Evolutionary conservation across 345 rosid species (phyloP).

Genomic region (Firmiana major): DNA sequence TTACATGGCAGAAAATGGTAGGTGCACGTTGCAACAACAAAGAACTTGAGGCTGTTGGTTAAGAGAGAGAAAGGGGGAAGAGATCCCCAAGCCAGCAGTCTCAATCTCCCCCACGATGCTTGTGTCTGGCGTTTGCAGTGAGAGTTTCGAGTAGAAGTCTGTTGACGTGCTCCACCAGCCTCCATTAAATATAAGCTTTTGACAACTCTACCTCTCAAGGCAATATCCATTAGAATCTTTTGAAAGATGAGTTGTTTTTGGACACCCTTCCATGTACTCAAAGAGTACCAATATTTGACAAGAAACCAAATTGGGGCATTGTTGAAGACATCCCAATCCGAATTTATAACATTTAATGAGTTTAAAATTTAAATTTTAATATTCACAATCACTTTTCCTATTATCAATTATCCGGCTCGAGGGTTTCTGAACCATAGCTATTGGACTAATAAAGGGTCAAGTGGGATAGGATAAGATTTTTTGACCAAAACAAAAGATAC

Average conservation of each 20-base stretch:
- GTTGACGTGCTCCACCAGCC: conserved; percentile 49
- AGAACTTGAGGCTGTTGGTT: conserved; percentile 20
- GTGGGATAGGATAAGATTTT: neutral
- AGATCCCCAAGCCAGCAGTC: neutral
- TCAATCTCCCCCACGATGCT: conserved; percentile 18
- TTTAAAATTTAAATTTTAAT: too few species aligned
- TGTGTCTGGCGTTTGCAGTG: conserved; percentile 20
- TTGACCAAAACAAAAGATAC: neutral
- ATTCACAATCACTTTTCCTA: too few species aligned
- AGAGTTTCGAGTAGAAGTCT: conserved; percentile 22
- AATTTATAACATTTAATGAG: too few species aligned
- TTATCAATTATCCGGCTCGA: too few species aligned
- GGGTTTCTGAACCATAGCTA: neutral
- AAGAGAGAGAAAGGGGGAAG: neutral
- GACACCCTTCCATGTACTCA: neutral
- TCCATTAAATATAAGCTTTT: conserved; percentile 22
- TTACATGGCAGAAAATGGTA: conserved; percentile 22
- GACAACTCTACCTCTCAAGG: neutral
- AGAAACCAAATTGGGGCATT: neutral
- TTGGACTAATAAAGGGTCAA: neutral
- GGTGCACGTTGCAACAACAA: conserved; percentile 39
- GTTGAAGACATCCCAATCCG: neutral
- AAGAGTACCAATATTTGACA: neutral
- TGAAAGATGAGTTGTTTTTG: neutral
- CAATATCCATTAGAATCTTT: neutral